Conservation (phyloP, 345 rosid genomes). For the Angophora floribunda region DNA sequence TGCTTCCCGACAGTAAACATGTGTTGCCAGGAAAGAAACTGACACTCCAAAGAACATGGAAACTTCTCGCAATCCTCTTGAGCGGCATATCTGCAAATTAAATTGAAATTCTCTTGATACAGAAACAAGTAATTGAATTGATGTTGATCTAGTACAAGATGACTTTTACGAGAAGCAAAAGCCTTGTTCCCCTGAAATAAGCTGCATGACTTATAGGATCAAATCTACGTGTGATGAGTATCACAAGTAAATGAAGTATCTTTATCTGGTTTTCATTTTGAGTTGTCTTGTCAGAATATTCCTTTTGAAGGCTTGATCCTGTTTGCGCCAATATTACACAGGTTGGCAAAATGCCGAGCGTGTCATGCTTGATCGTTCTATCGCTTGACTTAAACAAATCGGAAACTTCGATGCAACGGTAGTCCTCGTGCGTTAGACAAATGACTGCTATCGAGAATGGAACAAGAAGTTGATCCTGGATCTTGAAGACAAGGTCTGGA, state of each 20-base stretch:
- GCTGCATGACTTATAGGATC: neutral
- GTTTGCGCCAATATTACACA: too few species aligned
- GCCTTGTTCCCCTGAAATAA: neutral
- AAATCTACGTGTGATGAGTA: too few species aligned
- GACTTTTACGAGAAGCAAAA: neutral
- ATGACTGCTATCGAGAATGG: neutral
- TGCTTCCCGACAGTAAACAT: neutral
- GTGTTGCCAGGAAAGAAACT: neutral
- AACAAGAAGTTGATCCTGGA: neutral
- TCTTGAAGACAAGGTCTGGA: neutral
- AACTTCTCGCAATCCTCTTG: neutral
- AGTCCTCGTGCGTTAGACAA: neutral
- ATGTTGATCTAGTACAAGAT: neutral
- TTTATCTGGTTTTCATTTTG: too few species aligned
- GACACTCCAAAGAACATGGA: neutral
- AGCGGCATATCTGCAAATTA: too few species aligned
- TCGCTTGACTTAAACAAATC: neutral
- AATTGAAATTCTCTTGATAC: too few species aligned
- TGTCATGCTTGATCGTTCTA: too few species aligned
- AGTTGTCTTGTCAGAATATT: too few species aligned
- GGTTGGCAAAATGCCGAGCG: too few species aligned
- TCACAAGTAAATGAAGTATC: too few species aligned
- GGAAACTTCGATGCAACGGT: neutral
- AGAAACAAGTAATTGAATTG: neutral
- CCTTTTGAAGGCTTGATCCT: too few species aligned